Base-by-base conservation (phyloP, 345 rosid species). In the Lumnitzera racemosa region DNA sequence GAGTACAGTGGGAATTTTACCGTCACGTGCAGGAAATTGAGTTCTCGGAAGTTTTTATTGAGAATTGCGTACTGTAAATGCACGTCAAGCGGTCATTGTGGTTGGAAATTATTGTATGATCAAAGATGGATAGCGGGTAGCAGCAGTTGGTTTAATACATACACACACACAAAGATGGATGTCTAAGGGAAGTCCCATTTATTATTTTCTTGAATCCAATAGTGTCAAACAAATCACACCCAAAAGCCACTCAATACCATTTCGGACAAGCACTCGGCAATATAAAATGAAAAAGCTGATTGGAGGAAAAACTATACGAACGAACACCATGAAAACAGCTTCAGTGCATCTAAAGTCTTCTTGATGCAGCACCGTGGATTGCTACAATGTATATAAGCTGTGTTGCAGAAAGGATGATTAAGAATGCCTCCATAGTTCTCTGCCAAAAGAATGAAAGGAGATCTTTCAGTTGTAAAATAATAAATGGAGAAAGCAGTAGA, bases 381-480 rank as follows among this genome's bases (percentile, higher is more conserved):
- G 87, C 88, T 47, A 76, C 91, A n/a, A 92, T 81, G 70, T 87
- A 92, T 0, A 87, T 56, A 25, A 92, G 91, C 69, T 92, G 96
- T 23, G 96, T 87, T 7, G 61, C 89, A 5, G 98, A 79, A 36
- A 92, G 91, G 58, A 92, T 92, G 58, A 92, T 83, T 49, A 82
- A 20, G 62, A 92, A 89, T 31, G 98, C 98, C 77, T 92, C 98
- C 98, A 92, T 83, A 54, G 98, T 92, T 72, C 85, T 92, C 97
- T 92, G 97, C 77, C 16, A 0, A 24, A 6, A 27, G 49, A 24
- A 47, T 2, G 16, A n/a, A 29, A 13, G 27, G 5, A 15, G 3
- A 14, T 15, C 11, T 23, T 9, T 11, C 23, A 47, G 43, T 11
- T 47, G 31, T 46, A 46, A 7, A 15, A 47, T 15, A 25, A 9